These are phyloP conservation scores for Pulicaria dysenterica DNA, from an alignment of 129 eudicot genomes.

Conservation along the genomic window DNA sequence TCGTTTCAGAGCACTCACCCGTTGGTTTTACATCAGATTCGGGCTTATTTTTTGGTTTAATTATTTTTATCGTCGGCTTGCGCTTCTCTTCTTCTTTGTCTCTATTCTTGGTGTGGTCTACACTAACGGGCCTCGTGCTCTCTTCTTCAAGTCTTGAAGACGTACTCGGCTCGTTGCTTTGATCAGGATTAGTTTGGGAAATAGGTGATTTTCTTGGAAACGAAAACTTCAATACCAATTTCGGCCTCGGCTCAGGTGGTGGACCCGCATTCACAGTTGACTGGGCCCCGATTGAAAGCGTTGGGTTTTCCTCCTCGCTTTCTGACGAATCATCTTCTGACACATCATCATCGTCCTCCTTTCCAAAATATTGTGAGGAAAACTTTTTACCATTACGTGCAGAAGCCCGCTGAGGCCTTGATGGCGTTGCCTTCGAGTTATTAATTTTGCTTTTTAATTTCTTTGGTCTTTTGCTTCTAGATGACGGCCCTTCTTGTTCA, in stretches of 20 bases:
- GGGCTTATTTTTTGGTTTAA: slow-evolving; percentile 48
- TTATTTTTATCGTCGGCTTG: slow-evolving; percentile 46
- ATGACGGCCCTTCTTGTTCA: slow-evolving; percentile 57
- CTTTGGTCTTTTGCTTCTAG: slow-evolving; percentile 55
- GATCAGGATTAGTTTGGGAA: slow-evolving; percentile 36
- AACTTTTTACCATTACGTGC: slow-evolving; percentile 58
- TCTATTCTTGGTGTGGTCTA: background rate
- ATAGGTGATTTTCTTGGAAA: slow-evolving; percentile 37
- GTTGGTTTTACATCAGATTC: slow-evolving; percentile 15
- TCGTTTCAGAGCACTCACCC: slow-evolving; percentile 30
- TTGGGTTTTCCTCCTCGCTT: slow-evolving; percentile 37
- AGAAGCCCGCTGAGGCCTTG: slow-evolving; percentile 85
- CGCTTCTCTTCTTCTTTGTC: slow-evolving; percentile 7
- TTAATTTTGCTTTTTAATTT: slow-evolving; percentile 39
- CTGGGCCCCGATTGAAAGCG: background rate
- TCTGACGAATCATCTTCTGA: slow-evolving; percentile 57
- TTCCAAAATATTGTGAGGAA: slow-evolving; percentile 39
- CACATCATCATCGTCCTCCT: slow-evolving; percentile 52
- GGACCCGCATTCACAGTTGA: slow-evolving; percentile 33
- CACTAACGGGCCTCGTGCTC: slow-evolving; percentile 35
- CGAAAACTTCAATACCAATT: slow-evolving; percentile 62
- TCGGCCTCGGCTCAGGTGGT: slow-evolving; percentile 40
- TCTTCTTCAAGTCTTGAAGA: slow-evolving; percentile 39
- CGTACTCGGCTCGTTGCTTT: slow-evolving; percentile 30
- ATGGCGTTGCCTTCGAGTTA: slow-evolving; percentile 43